phyloP scores from a whole-genome alignment of 345 rosid genomes.

The Gossypium thurberi region DNA sequence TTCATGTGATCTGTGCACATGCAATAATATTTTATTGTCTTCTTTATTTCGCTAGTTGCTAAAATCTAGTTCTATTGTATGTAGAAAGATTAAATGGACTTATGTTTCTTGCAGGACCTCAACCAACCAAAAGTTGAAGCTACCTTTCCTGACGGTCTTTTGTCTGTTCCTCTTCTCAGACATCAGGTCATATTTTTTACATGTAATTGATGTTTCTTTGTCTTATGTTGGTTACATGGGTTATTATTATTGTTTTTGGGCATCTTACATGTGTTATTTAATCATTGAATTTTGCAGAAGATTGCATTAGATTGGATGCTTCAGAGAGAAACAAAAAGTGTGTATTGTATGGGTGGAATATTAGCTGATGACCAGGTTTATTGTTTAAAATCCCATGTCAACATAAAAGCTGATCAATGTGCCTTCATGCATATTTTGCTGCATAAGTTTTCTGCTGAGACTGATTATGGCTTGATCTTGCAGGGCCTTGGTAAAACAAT shows the following conservation, averaged over 20 bases:
- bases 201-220: slow-evolving; percentile 1
- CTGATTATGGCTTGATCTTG: slow-evolving; percentile 17
- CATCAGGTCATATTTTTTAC: slow-evolving; percentile 68
- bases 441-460: background rate
- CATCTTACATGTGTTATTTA: slow-evolving; percentile 12
- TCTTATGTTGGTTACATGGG: background rate
- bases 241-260: background rate
- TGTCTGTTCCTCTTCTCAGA: slow-evolving; percentile 78
- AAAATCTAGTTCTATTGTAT: slow-evolving; percentile 1
- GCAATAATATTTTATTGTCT: background rate
- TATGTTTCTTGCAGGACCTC: slow-evolving; percentile 52
- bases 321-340: slow-evolving; percentile 81
- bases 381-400: slow-evolving; percentile 5
- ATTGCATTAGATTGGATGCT: slow-evolving; percentile 98
- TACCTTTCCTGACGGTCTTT: slow-evolving; percentile 63
- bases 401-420: background rate
- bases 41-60: background rate
- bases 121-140: slow-evolving; percentile 79
- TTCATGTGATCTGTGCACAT: background rate
- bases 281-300: slow-evolving; percentile 46
- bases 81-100: slow-evolving; percentile 7
- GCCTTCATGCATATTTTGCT: slow-evolving; percentile 1
- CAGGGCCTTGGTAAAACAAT: slow-evolving; percentile 99
- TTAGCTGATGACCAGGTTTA: slow-evolving; percentile 97
- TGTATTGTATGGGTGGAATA: slow-evolving; percentile 86